Conservation (phyloP, 225 moss, liverwort and hornwort species). For the Physcomitrellopsis africana region DNA sequence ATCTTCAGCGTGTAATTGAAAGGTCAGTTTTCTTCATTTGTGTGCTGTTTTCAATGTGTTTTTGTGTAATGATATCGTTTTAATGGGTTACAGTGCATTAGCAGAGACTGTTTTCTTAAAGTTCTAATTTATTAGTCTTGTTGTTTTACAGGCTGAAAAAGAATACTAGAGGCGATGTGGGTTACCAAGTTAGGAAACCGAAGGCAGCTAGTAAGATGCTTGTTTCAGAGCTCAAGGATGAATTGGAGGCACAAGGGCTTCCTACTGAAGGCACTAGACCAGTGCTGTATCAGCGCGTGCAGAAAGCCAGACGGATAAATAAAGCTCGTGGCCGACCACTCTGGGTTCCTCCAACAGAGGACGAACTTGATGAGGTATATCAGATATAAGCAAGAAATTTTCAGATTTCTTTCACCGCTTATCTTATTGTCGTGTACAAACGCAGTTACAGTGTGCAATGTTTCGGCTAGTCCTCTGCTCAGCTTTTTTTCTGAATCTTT, state of each 20-base stretch:
- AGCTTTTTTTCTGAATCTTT: not conserved
- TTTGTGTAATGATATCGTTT: conserved; percentile 1
- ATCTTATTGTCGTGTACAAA: conserved; percentile 6
- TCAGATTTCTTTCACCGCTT: conserved; percentile 22
- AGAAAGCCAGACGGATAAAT: conserved; percentile 97
- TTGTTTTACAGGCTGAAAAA: conserved; percentile 62
- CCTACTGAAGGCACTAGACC: conserved; percentile 95
- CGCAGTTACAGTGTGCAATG: not conserved
- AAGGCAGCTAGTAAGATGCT: conserved; percentile 99
- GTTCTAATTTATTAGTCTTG: conserved; percentile 22
- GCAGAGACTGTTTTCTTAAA: conserved; percentile 10
- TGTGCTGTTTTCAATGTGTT: conserved; percentile 5
- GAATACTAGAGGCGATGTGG: conserved; percentile 73
- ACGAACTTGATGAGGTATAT: conserved; percentile 74
- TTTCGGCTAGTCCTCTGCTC: not conserved
- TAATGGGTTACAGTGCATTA: conserved; percentile 19
- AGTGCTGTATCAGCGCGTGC: conserved; percentile 96
- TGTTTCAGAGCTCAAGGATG: conserved; percentile 92
- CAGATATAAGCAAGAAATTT: conserved; percentile 22
- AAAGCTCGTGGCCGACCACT: conserved; percentile 96
- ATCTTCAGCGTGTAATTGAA: conserved; percentile 74
- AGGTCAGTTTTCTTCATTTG: conserved; percentile 34
- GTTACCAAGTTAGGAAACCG: conserved; percentile 78
- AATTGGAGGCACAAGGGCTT: conserved; percentile 91
- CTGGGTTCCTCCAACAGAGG: conserved; percentile 85